Percentiles rank a stretch among this genome's conserved stretches.
Conservation (phyloP, 2,329 filamentous ascomycete genomes). For the Monosporascus sp. region DNA sequence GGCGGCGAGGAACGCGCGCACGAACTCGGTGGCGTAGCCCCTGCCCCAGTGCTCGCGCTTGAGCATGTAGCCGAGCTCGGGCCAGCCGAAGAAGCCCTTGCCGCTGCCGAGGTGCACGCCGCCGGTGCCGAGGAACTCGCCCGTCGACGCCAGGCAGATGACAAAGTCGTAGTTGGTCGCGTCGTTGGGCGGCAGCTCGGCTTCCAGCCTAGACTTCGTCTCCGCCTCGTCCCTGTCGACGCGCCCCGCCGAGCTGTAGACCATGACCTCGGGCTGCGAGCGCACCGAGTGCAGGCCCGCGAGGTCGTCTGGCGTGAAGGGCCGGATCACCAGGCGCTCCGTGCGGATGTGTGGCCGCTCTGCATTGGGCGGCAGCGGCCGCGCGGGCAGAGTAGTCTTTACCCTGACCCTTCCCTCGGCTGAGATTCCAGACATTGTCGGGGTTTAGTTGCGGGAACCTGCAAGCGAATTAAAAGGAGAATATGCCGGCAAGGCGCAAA, state of each 20-base stretch:
- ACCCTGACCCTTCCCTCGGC: constrained; percentile 28
- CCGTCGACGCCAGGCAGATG: constrained; percentile 41
- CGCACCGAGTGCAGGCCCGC: constrained; percentile 47
- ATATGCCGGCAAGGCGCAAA: not conserved
- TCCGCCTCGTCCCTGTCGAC: constrained; percentile 39
- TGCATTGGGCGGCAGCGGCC: constrained; percentile 34
- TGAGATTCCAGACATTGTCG: not conserved
- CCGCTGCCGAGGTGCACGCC: constrained; percentile 33
- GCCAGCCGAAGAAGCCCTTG: constrained; percentile 41
- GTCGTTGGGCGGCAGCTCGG: constrained; percentile 45
- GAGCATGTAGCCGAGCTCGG: constrained; percentile 55
- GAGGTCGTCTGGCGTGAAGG: constrained; percentile 44
- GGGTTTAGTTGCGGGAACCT: not conserved
- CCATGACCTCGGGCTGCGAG: constrained; percentile 57
- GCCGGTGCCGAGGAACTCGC: constrained; percentile 47
- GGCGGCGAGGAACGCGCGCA: constrained; percentile 38
- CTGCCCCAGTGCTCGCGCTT: constrained; percentile 47
- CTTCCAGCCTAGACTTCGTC: constrained; percentile 35
- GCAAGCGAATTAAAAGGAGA: not conserved
- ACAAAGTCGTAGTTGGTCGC: constrained; percentile 50
- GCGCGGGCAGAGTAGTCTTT: constrained; percentile 42
- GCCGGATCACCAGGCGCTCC: constrained; percentile 50
- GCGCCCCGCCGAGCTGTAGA: constrained; percentile 41
- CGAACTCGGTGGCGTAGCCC: constrained; percentile 53
- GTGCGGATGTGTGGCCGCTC: constrained; percentile 40